Base-by-base conservation (phyloP, 352 stramenopile genomes). In the Thalassiosira delicatula region DNA sequence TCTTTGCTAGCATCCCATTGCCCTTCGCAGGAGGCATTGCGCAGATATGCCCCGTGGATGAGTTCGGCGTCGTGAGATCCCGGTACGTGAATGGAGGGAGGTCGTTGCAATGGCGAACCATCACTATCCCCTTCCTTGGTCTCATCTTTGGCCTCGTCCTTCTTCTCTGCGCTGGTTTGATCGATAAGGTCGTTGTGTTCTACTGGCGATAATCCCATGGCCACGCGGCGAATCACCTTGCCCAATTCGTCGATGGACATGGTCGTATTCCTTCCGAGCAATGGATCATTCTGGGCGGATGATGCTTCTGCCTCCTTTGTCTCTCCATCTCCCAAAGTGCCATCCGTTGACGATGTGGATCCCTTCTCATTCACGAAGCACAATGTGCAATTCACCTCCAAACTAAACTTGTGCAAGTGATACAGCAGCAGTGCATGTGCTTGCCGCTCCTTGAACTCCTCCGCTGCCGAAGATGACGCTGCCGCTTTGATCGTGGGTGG, bases 1-100 rank as follows among this genome's bases (percentile, higher is more conserved):
- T 92, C 84, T 53, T 85, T 92, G n/a, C 25, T 60, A 2, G 90
- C 90, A 81, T 94, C 86, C 90, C 90, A 94, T 56, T 86, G 67
- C 60, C 90, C 90, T 12, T 90, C 83, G 72, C 86, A 92, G 19
- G 85, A 84, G 23, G 90, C 90, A 76, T 90, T 91, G 19, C 90
- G 79, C 53, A 93, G 70, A 35, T 88, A 78, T 0, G 90, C 82
- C 14, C 68, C 83, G 73, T 89, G 81, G 60, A 94, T 90, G 32
- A 92, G 74, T 54, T 94, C 90, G 49, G 84, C 70, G 65, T 92
- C 80, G 61, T 89, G 73, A 27, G 63, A 76, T 60, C 72, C 79
- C 21, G 84, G 83, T 11, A 57, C 63, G 79, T 88, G 76, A 33
- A 81, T 53, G n/a, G 76, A 84, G 19, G 78, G 63, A 35, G 60